Base-by-base conservation (phyloP, 495 filamentous ascomycete genomes). In the Tuber brumale region DNA sequence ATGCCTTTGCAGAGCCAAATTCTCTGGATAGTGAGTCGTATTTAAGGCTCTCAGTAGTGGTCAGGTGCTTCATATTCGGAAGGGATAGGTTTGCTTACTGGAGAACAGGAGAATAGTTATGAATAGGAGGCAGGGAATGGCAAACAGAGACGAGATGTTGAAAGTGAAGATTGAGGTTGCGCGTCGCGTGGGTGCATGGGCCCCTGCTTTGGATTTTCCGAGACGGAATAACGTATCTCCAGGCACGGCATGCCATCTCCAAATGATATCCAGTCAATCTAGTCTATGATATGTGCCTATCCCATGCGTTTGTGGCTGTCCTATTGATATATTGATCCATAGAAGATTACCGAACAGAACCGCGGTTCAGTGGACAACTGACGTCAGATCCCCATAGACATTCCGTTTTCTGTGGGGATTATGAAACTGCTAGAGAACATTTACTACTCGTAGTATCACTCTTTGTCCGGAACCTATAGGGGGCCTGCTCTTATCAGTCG, bases 101-200 rank as follows among this genome's bases (percentile, higher is more conserved):
- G 57, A 27, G 57, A 61, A 31, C n/a, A 61, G 57, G n/a, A 31
- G 31, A n/a, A 31, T 61, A 61, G 16, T 61, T 61, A 61, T 61
- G 57, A 72, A 45, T 66, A 44, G 9, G 21, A 70, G 57, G 48
- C 8, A 57, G n/a, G 48, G 23, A 57, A 57, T 57, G 23, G 48
- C 48, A 57, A 9, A 23, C 46, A 10, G n/a, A 57, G 31, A 19
- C 23, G 70, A 31, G 39, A 73, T 37, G 71, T 61, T 44, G 69
- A 27, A 70, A 70, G 71, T 8, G 71, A 73, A 37, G 70, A 44
- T 48, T 41, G 42, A 70, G 71, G 44, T 76, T 76, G 70, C 75
- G 71, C 74, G 75, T 76, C 57, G 57, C 71, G 43, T 70, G 75
- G 71, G 70, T 48, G 71, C 71, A 45, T 72, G 41, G 23, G 71